phyloP scores from a whole-genome alignment of 2,329 filamentous ascomycete genomes.

The Fusarium begoniae region DNA sequence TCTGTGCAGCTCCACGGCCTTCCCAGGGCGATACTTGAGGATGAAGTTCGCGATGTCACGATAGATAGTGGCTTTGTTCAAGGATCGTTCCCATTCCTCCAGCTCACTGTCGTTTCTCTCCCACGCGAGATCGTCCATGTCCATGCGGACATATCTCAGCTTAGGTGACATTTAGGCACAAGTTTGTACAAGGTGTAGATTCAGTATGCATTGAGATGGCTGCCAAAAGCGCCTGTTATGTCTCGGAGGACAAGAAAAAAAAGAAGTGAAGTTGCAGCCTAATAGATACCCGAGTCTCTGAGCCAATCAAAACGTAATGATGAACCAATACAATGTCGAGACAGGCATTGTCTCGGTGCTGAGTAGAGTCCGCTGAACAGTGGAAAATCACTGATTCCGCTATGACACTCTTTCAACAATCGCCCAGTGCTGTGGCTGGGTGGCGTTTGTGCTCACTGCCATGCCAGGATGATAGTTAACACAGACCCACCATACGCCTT shows the following conservation, averaged over 20 bases:
- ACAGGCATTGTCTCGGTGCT: neutral
- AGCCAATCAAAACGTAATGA: neutral
- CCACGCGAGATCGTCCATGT: neutral
- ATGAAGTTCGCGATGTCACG: neutral
- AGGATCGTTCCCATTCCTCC: neutral
- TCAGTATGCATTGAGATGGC: rapidly evolving
- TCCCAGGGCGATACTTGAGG: neutral
- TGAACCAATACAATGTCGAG: neutral
- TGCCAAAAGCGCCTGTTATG: neutral
- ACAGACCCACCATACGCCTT: no score
- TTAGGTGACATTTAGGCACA: neutral
- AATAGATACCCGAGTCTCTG: neutral
- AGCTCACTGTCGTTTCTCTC: neutral
- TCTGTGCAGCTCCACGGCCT: neutral
- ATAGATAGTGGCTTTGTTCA: neutral
- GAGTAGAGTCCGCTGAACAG: neutral
- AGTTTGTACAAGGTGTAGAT: rapidly evolving
- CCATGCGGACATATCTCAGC: neutral
- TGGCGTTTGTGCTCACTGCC: neutral
- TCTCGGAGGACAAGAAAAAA: neutral
- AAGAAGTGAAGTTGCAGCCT: neutral
- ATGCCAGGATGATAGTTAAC: no score
- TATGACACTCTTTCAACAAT: neutral
- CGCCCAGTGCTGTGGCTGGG: neutral
- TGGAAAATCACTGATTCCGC: neutral